Evolutionary conservation across 768 basidiomycete genomes (phyloP), one percentile per base, ranked within the genome.

Genomic region (Collybia sordida): DNA sequence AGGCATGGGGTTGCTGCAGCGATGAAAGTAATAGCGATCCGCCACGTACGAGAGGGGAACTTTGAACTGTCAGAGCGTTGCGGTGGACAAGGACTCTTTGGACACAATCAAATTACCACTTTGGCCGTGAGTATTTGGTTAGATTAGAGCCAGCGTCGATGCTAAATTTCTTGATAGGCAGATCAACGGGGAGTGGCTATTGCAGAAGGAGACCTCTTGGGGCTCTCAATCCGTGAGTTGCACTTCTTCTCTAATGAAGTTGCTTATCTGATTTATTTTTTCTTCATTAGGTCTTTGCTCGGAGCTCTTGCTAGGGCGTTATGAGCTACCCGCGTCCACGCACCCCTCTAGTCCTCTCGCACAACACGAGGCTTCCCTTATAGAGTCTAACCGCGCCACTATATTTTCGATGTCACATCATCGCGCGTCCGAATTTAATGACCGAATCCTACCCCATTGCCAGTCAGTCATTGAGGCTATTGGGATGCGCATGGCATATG

Each of bases 191-290:
- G 74, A 0, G 57, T 60, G 3, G 61, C 68, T 4, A 74, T 77
- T 25, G 74, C 77, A 3, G 77, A 79, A 60, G 77, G 77, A 18
- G 77, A 79, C 51, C 55, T 71, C 19, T 55, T 76, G 0, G 74
- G 57, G 2, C 38, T 77, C 1, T 69, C 65, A 17, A 74, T 73
- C 27, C 66, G 74, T 77, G 48, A 37, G 69, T 21, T 12, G 23
- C 19, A 14, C 6, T 8, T 1, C 9, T 17, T n/a, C 35, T 19
- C 22, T 3, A 39, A 18, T 21, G 22, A 52, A 39, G 3, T 35
- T 17, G n/a, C n/a, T n/a, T n/a, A n/a, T n/a, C n/a, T n/a, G n/a
- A 27, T 39, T 22, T 17, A 8, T 15, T 9, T 3, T 8, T 18
- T 11, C 14, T n/a, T 17, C 27, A 6, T 5, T 23, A 69, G 69